Evolutionary conservation across 2,329 filamentous ascomycete genomes (phyloP), one percentile per base, ranked within the genome.

Genomic region (Monosporascus cannonballus): DNA sequence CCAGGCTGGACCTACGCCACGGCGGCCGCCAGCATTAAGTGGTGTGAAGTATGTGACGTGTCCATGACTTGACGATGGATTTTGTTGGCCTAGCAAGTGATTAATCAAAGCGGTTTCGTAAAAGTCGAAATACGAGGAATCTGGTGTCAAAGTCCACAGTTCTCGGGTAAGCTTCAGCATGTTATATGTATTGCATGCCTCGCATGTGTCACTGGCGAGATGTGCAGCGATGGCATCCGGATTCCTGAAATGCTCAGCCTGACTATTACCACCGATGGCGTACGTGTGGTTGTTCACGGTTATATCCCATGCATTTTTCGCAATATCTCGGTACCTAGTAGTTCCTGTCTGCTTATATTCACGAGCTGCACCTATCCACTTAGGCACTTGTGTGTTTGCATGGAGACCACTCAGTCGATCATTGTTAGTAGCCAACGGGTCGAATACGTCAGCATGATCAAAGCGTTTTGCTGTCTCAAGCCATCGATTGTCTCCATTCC

Each of bases 141-240:
- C 65, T 0, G 76, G 75, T 27, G 76, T 67, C 34, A 73, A 62
- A 1, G 69, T 63, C 73, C 73, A 81, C 4, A 81, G 68, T 51
- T 80, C 76, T 1, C 76, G 70, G 0, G 78, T 79, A 37, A 81
- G 63, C 59, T 80, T 80, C 46, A 80, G 73, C 78, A 80, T 81
- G 58, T 81, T 81, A 61, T 80, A 79, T 0, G 75, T 76, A 61
- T 80, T 80, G 64, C 78, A 80, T 2, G 71, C 71, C 62, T 81
- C 78, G 45, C 70, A 72, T 0, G 77, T 79, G 59, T 81, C 78
- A 0, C 64, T 59, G 3, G 62, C 63, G 11, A 81, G 65, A 49
- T 71, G 74, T 3, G 57, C 59, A 0, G 76, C 67, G 50, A 80
- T 80, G 9, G 70, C 73, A 53, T 79, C 70, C 0, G 76, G 68